phyloP scores from a whole-genome alignment of 257 asterid genomes.

The Haberlea rhodopensis region DNA sequence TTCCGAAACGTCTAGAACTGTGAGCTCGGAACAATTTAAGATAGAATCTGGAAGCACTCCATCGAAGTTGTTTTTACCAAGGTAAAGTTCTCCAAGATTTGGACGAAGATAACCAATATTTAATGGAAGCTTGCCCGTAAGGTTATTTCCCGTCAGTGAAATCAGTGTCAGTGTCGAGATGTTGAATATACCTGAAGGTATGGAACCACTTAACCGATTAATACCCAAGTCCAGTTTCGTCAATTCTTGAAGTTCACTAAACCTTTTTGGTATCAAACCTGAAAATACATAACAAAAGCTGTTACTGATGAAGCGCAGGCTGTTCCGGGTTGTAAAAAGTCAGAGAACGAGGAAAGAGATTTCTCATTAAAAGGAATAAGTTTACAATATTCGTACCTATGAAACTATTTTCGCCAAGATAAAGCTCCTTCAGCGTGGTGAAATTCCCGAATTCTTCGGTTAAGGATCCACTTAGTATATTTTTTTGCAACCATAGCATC shows the following conservation, averaged over 20 bases:
- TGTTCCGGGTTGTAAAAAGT: too few species aligned
- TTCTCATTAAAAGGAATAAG: background rate
- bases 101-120: slow-evolving; percentile 20
- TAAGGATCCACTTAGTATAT: background rate
- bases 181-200: background rate
- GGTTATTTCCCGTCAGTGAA: background rate
- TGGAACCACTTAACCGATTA: background rate
- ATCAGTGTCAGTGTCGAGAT: background rate
- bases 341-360: too few species aligned
- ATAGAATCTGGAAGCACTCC: slow-evolving; percentile 19
- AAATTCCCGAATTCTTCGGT: background rate
- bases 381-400: background rate
- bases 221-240: background rate
- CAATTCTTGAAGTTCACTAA: background rate
- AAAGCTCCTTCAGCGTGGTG: background rate
- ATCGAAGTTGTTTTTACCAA: slow-evolving; percentile 12
- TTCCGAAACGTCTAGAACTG: background rate
- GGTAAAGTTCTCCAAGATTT: slow-evolving; percentile 23
- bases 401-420: background rate
- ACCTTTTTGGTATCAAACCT: background rate
- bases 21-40: slow-evolving; percentile 27
- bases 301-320: background rate
- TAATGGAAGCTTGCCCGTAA: slow-evolving; percentile 7
- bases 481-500: background rate
- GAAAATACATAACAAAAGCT: background rate